Evolutionary conservation across 2,329 filamentous ascomycete species (phyloP), one percentile per base, ranked within the genome.

Genomic region (Neonectria sp.): DNA sequence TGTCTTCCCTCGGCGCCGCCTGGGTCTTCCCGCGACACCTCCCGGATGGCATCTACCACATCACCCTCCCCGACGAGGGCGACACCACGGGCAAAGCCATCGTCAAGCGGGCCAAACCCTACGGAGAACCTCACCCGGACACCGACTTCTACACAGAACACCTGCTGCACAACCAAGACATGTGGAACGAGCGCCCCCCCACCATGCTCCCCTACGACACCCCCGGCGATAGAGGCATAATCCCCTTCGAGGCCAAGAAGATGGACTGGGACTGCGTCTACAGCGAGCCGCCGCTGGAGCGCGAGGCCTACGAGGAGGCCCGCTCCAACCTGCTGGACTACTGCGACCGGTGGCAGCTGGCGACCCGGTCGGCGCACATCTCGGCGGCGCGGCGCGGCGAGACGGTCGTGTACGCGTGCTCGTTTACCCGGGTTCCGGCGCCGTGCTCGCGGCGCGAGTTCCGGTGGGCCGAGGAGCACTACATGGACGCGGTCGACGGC

Each of bases 1-100:
- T 37, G 4, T 15, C 35, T 3, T 37, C 46, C 13, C 12, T 63
- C 8, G 21, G 24, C 24, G n/a, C n/a, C 8, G 45, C 40, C 7
- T 67, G 46, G 55, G 53, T 67, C 7, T 33, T 67, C n/a, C 58
- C 58, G 12, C n/a, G 33, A 3, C 49, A 67, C 29, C 55, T 67
- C 15, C 49, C 61, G 5, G 65, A 67, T 13, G 65, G 65, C 15
- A 5, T 67, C 17, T 64, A 63, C 33, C 37, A 67, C 56, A 45
- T 67, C 45, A 24, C 37, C 15, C 35, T 64, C 6, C 33, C 60
- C n/a, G 21, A 48, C 25, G 35, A 35, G 11, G 31, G 48, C n/a
- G 45, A 67, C 21, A 46, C 33, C 21, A n/a, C 25, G 7, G 37
- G 55, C 7, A 27, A 57, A 8, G 27, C 33, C 1, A 3, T 64